Conservation (phyloP, 2,329 filamentous ascomycete species). For the Xylariaceae sp. region DNA sequence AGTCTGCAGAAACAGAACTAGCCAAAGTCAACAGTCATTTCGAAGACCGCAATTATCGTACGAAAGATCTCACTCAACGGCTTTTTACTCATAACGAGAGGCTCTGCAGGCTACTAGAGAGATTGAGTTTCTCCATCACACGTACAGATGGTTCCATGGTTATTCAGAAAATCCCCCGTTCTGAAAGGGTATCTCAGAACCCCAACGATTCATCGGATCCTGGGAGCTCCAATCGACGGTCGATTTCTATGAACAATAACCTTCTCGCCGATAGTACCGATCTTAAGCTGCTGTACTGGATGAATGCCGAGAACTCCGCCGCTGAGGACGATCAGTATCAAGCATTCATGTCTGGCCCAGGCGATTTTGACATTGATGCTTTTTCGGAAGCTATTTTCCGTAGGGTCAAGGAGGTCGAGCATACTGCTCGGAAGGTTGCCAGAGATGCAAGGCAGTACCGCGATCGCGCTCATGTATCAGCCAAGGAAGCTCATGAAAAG, state of each 20-base stretch:
- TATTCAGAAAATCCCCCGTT: constrained; percentile 66
- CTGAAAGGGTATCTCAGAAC: constrained; percentile 55
- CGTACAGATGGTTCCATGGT: constrained; percentile 69
- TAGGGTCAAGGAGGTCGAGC: constrained; percentile 88
- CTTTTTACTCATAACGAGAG: constrained; percentile 82
- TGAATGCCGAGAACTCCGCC: constrained; percentile 61
- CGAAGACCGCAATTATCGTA: constrained; percentile 65
- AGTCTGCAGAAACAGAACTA: constrained; percentile 49
- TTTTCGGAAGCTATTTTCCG: constrained; percentile 85
- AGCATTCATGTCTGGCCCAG: constrained; percentile 67
- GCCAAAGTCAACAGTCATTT: constrained; percentile 52
- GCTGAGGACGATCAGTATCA: constrained; percentile 71
- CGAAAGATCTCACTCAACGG: constrained; percentile 79
- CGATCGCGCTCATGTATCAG: constrained; percentile 75
- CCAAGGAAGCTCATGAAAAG: constrained; percentile 88
- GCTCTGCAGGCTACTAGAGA: constrained; percentile 76
- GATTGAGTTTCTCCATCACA: constrained; percentile 77
- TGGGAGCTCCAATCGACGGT: constrained; percentile 48
- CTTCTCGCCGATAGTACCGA: constrained; percentile 59
- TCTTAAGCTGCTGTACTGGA: constrained; percentile 76
- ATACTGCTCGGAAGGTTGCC: constrained; percentile 88
- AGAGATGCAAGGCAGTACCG: constrained; percentile 83
- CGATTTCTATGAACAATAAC: constrained; percentile 48
- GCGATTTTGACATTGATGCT: constrained; percentile 75
- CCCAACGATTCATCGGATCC: constrained; percentile 56